Evolutionary conservation across 805 yeast genomes (phyloP).

Genomic region (Starmerella bombi): DNA sequence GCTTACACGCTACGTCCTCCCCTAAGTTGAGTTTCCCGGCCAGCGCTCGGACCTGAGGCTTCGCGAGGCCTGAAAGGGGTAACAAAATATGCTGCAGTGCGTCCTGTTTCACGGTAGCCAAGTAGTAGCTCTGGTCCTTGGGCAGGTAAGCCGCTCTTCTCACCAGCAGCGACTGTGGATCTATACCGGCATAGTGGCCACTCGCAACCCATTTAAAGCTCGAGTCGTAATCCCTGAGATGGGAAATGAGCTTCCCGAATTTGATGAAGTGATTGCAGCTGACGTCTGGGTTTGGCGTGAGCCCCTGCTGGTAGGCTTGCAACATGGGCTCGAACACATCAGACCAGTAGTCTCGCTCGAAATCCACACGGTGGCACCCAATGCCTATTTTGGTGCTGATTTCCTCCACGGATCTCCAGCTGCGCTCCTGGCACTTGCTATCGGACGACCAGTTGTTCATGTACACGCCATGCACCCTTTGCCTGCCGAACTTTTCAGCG

Average conservation of each 20-base stretch:
- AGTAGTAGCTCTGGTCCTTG: slow-evolving; percentile 87
- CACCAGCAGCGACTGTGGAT: slow-evolving; percentile 3
- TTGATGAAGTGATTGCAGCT: slow-evolving; percentile 76
- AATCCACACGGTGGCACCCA: slow-evolving; percentile 61
- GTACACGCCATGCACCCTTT: slow-evolving; percentile 64
- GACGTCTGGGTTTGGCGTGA: slow-evolving; percentile 91
- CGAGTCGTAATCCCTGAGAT: slow-evolving; percentile 13
- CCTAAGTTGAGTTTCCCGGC: slow-evolving; percentile 37
- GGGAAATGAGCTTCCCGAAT: slow-evolving; percentile 61
- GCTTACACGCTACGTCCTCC: slow-evolving; percentile 58
- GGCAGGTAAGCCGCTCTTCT: slow-evolving; percentile 39
- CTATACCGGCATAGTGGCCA: slow-evolving; percentile 37
- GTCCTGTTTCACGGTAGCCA: slow-evolving; percentile 48
- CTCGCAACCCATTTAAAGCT: slow-evolving; percentile 68
- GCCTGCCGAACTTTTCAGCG: slow-evolving; percentile 30
- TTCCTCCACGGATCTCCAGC: slow-evolving; percentile 70
- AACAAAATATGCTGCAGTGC: slow-evolving; percentile 43
- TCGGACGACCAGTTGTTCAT: slow-evolving; percentile 77
- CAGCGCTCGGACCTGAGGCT: slow-evolving; percentile 57
- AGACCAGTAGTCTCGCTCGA: slow-evolving; percentile 86
- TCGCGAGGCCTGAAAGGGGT: slow-evolving; percentile 69
- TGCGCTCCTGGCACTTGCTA: slow-evolving; percentile 64
- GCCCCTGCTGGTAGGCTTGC: slow-evolving; percentile 50
- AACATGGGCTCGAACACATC: slow-evolving; percentile 91
- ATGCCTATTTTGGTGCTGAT: slow-evolving; percentile 51